Base-by-base conservation (phyloP, 2,329 filamentous ascomycete species). In the Neofusicoccum parvum region DNA sequence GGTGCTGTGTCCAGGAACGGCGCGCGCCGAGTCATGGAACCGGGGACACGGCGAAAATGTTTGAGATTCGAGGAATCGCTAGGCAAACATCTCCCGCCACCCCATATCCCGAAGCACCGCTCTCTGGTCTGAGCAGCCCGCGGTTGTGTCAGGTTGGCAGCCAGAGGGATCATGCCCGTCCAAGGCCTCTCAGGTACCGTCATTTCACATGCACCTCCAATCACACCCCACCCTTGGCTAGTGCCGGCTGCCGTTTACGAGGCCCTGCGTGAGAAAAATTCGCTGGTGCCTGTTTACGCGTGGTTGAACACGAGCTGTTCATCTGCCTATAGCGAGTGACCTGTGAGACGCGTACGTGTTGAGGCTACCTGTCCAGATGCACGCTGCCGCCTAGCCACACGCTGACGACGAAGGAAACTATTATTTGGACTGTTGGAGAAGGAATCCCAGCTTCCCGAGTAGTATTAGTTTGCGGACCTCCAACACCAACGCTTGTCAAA, bases 51-150 rank as follows among this genome's bases (percentile, higher is more conserved):
- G 41, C 56, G 15, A 60, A 36, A 60, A 48, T 60, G 56, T 60
- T 60, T 60, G 56, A 60, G 56, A 48, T 60, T 34, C 56, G 12
- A 60, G 56, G 56, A 60, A 48, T 34, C 56, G 56, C 56, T 20
- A 60, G 41, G 54, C 32, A 60, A 48, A 60, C 41, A 45, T 58
- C 54, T 27, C 43, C 56, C 56, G 43, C 56, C 56, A 48, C 56
- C 56, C 56, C 56, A 60, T 58, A 43, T 48, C 32, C 7, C 27
- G 27, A 37, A 17, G 41, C 41, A 48, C 56, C 56, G 43, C 56
- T 7, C 39, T 5, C 37, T 46, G 41, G 50, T 20, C 51, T 64
- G 41, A 56, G 62, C 50, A 53, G 37, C 39, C 49, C 39, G 43
- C 49, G 37, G 62, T 46, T 23, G 48, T 45, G 58, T 59, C 54